Base-by-base conservation (phyloP, 2,329 filamentous ascomycete genomes). In the Didymella glomerata region DNA sequence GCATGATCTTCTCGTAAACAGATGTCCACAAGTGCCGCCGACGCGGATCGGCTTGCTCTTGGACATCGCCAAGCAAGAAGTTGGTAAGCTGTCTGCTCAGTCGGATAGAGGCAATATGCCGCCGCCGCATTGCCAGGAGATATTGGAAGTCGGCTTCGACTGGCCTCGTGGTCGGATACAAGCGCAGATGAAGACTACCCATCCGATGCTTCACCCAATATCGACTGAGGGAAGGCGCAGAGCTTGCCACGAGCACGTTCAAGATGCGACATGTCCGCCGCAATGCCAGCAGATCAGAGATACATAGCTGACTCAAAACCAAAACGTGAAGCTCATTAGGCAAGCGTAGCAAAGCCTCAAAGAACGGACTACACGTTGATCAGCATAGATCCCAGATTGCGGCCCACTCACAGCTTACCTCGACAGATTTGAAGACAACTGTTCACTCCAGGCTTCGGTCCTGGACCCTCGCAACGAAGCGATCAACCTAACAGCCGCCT, bases 1-100 rank as follows among this genome's bases (percentile, higher is more conserved):
- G 73, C 41, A 76, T 71, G 71, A 76, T 73, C 54, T 72, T 70
- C 41, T 76, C 71, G 53, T 75, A 76, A 54, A 76, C 70, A 6
- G 73, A 74, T 3, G 66, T 68, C 75, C 74, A 76, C 56, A 75
- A 59, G 60, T 74, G 71, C 45, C 66, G 66, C 38, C 72, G 70
- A 9, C 72, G 68, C 36, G 68, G 61, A 36, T 63, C 71, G 28
- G 62, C 60, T 38, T 69, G 67, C 54, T 68, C 65, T 27, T 71
- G 57, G 14, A 69, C 66, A 51, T 76, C 72, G 42, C 68, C 66
- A 20, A 74, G 62, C 4, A 77, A 66, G 52, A 72, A 71, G 54
- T 75, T 66, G 50, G 70, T 70, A 48, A 77, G 68, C 48, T 74
- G 67, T 48, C 72, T 68, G 20, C 74, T 76, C 46, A 77, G 64